Base-by-base conservation (phyloP, 768 basidiomycete genomes). In the Serpula lacrymans region DNA sequence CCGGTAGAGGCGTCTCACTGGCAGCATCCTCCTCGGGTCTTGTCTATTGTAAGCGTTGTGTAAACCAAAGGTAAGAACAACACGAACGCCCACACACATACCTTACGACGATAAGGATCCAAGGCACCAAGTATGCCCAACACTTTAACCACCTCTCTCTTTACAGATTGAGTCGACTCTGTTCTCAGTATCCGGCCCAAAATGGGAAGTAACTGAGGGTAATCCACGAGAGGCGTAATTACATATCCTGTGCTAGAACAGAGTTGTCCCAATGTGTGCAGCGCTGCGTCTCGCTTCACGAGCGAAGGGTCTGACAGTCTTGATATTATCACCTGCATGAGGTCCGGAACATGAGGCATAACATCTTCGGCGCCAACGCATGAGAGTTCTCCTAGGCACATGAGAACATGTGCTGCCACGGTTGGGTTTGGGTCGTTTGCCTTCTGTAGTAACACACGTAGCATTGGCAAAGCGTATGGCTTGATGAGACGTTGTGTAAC, bases 211-310 rank as follows among this genome's bases (percentile, higher is more conserved):
- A 99, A 74, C 49, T 93, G 84, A 6, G 95, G 94, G 62, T 97
- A 78, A 41, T 98, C 91, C 28, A 93, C 74, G 34, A 96, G 73
- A 1, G 96, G 95, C 22, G 82, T 68, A 47, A 98, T 88, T 16
- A 97, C 95, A 54, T 92, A 96, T 41, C 92, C 93, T 0, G 95
- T 93, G 60, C 91, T 94, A 6, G 90, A 90, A 51, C 93, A 95
- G 9, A 99, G 75, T 64, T 97, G 96, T 2, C 96, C 96, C 16
- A 99, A 76, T 0, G 96, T 93, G 45, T 86, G 85, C 25, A 99
- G 67, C 4, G 96, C 94, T 28, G 96, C 93, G 59, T 98, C 92
- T 31, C 96, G 80, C 65, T 96, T 97, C 29, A 80, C 72, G 2
- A 84, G 72, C 0, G 90, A 82, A 17, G 94, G 84, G 57, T 98